phyloP scores from a whole-genome alignment of 78 protist species.

The Monocercomonoides exilis region DNA sequence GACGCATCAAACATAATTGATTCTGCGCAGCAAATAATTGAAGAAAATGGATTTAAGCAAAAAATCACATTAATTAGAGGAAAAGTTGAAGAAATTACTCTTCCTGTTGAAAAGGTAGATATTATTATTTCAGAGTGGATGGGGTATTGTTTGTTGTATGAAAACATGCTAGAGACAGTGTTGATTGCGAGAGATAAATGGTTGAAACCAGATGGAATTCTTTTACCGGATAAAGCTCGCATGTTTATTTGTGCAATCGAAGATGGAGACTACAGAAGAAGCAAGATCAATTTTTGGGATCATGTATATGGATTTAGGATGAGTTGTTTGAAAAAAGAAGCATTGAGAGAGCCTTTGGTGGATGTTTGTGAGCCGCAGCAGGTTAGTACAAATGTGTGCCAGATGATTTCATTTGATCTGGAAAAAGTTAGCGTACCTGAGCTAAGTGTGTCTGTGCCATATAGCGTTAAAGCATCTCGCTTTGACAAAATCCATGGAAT shows the following conservation, averaged over 20 bases:
- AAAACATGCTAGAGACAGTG: conserved; percentile 62
- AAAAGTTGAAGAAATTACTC: background rate
- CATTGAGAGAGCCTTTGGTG: background rate
- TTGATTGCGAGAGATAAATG: conserved; percentile 54
- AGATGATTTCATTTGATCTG: background rate
- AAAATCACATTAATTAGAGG: background rate
- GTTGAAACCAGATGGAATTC: background rate
- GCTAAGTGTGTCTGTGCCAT: background rate
- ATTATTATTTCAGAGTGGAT: conserved; percentile 68
- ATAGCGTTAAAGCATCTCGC: background rate
- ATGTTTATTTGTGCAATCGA: background rate
- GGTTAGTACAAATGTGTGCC: background rate
- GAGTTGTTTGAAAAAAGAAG: background rate
- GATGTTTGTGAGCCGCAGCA: background rate
- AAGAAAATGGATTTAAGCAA: background rate
- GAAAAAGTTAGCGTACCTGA: background rate
- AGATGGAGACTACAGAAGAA: background rate
- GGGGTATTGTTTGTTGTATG: conserved; percentile 70
- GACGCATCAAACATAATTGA: background rate
- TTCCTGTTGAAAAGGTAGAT: conserved; percentile 50
- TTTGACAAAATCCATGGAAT: background rate
- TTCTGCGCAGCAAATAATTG: background rate
- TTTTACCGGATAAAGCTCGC: background rate
- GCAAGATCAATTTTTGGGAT: background rate
- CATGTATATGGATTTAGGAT: background rate